phyloP scores from a whole-genome alignment of 2,329 filamentous ascomycete genomes.

The Triangularia setosa region DNA sequence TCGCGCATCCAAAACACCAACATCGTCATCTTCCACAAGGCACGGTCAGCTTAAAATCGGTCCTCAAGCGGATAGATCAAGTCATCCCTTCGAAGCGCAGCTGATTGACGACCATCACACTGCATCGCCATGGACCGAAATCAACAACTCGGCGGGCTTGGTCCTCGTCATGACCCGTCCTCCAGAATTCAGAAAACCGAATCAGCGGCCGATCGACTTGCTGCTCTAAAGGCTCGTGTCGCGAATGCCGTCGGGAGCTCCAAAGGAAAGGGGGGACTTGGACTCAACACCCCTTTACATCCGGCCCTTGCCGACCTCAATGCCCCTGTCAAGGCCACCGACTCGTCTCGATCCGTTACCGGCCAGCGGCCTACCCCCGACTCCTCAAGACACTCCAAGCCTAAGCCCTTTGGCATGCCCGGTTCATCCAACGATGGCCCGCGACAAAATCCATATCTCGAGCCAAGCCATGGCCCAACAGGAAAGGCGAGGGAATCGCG shows the following conservation, averaged over 20 bases:
- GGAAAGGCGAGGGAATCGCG: conserved; percentile 65
- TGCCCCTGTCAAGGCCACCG: conserved; percentile 24
- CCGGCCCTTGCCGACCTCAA: conserved; percentile 64
- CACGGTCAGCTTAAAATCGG: neutral
- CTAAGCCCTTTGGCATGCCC: conserved; percentile 28
- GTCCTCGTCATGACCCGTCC: conserved; percentile 51
- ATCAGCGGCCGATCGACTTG: conserved; percentile 62
- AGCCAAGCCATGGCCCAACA: conserved; percentile 51
- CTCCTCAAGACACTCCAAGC: conserved; percentile 25
- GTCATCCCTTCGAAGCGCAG: neutral
- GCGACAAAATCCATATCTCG: conserved; percentile 73
- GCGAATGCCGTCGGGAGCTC: conserved; percentile 65
- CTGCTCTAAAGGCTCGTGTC: conserved; percentile 74
- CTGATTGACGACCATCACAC: neutral
- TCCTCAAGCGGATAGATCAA: neutral
- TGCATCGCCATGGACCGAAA: conserved; percentile 47
- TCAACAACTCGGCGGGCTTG: conserved; percentile 48
- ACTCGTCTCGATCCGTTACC: conserved; percentile 9
- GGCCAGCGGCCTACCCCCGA: conserved; percentile 18
- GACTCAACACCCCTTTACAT: conserved; percentile 71
- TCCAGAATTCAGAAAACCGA: conserved; percentile 54
- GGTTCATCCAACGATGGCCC: conserved; percentile 29
- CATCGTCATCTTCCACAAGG: neutral
- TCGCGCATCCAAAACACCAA: neutral
- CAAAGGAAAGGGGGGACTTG: conserved; percentile 63